A percentile compares a stretch with the other conserved stretches of the same genome.
Evolutionary conservation across 2,329 filamentous ascomycete species (phyloP).

Genomic region (Botryotinia calthae): DNA sequence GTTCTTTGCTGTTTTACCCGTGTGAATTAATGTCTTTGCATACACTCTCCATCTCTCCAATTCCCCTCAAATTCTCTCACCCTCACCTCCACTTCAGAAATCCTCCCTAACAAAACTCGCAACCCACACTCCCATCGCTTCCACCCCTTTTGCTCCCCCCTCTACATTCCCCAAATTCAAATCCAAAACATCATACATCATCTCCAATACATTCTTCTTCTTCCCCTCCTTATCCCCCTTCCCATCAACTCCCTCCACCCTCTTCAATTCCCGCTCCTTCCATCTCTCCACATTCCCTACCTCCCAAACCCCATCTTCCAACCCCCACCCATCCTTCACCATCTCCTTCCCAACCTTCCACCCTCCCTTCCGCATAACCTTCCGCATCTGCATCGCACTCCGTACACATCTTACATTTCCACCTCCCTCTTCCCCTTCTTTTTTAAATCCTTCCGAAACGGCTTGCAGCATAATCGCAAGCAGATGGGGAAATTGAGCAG

Average conservation of each 20-base stretch:
- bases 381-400: background rate
- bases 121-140: constrained; percentile 47
- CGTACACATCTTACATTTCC: constrained; percentile 39
- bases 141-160: constrained; percentile 37
- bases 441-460: constrained; percentile 31
- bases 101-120: constrained; percentile 22
- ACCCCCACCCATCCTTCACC: constrained; percentile 41
- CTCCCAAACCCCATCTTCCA: constrained; percentile 51
- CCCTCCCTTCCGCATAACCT: constrained; percentile 20
- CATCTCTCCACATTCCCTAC: constrained; percentile 37
- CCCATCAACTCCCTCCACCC: constrained; percentile 38
- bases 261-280: constrained; percentile 35
- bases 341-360: constrained; percentile 41
- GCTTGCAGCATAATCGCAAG: constrained; percentile 49
- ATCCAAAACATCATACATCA: constrained; percentile 29
- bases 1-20: background rate
- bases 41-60: background rate
- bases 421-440: constrained; percentile 40
- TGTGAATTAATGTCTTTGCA: background rate
- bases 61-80: background rate
- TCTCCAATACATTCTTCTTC: constrained; percentile 33
- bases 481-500: constrained; percentile 48
- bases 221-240: constrained; percentile 35
- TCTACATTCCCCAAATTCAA: constrained; percentile 21
- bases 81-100: background rate